These are phyloP conservation scores for Scytalidium sp. DNA, from an alignment of 2,329 filamentous ascomycete genomes.

Conservation along the genomic window DNA sequence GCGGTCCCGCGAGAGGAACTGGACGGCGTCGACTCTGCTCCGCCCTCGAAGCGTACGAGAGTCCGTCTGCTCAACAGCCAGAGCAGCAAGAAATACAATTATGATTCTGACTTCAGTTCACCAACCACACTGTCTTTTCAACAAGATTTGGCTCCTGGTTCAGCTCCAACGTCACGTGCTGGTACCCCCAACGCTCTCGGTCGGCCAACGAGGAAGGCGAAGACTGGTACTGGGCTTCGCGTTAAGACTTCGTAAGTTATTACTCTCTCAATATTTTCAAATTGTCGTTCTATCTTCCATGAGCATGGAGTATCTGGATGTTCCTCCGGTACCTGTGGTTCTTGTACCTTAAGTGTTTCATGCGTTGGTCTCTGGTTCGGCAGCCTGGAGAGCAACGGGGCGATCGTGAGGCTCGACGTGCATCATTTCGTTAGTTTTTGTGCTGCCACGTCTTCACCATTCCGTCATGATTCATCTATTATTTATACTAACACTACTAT, in stretches of 20 bases:
- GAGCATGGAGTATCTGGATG: too few species aligned
- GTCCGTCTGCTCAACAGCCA: slow-evolving; percentile 22
- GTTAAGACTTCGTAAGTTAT: slow-evolving; percentile 67
- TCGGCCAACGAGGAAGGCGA: slow-evolving; percentile 56
- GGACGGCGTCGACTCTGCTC: slow-evolving; percentile 20
- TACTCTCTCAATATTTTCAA: too few species aligned
- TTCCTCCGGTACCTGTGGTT: not conserved
- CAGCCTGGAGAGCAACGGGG: slow-evolving; percentile 4
- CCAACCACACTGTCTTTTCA: slow-evolving; percentile 49
- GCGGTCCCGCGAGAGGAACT: slow-evolving; percentile 5
- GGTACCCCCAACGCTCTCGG: slow-evolving; percentile 52
- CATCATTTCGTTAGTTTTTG: slow-evolving; percentile 3
- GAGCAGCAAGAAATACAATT: slow-evolving; percentile 28
- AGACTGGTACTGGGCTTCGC: slow-evolving; percentile 52
- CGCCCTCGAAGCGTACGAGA: slow-evolving; percentile 12
- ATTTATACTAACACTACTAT: slow-evolving; percentile 6
- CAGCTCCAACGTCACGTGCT: slow-evolving; percentile 53
- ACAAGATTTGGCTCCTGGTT: slow-evolving; percentile 38
- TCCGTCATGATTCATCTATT: slow-evolving; percentile 7
- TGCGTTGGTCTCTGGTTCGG: slow-evolving; percentile 1
- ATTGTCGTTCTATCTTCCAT: too few species aligned
- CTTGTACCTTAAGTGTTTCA: too few species aligned
- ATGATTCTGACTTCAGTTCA: slow-evolving; percentile 53
- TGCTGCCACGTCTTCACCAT: slow-evolving; percentile 6
- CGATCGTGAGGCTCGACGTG: not conserved